Evolutionary conservation across 805 yeast species (phyloP).

Genomic region (Kluyveromyces aestuarii): DNA sequence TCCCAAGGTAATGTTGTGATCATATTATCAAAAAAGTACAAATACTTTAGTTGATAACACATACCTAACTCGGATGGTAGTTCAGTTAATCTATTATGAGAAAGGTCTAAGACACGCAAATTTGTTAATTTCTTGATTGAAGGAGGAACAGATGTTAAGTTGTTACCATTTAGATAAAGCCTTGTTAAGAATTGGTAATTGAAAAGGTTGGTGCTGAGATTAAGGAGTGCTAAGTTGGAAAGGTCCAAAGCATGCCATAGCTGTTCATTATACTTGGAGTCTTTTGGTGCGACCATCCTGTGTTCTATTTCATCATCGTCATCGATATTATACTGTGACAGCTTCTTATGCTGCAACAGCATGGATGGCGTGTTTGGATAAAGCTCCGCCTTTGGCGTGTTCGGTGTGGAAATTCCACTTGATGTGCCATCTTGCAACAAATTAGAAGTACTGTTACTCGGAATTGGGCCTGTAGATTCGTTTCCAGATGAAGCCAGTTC

Average conservation of each 20-base stretch:
- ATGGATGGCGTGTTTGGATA: slow-evolving; percentile 20
- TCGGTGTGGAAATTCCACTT: slow-evolving; percentile 26
- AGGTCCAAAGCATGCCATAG: slow-evolving; percentile 92
- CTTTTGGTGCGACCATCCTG: slow-evolving; percentile 14
- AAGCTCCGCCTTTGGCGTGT: slow-evolving; percentile 25
- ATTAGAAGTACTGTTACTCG: slow-evolving; percentile 3
- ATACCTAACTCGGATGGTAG: slow-evolving; percentile 84
- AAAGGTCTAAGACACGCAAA: slow-evolving; percentile 75
- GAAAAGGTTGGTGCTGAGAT: slow-evolving; percentile 65
- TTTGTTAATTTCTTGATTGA: slow-evolving; percentile 59
- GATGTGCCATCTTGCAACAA: slow-evolving; percentile 12
- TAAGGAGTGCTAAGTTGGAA: slow-evolving; percentile 76
- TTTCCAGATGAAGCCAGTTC: slow-evolving; percentile 15
- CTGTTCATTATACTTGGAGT: slow-evolving; percentile 46
- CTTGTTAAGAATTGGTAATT: slow-evolving; percentile 79
- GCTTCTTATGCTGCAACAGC: slow-evolving; percentile 32
- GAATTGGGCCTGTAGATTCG: background rate
- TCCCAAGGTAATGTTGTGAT: slow-evolving; percentile 68
- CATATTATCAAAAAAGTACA: slow-evolving; percentile 83
- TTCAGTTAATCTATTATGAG: slow-evolving; percentile 59
- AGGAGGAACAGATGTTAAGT: slow-evolving; percentile 57
- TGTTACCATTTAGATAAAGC: slow-evolving; percentile 80
- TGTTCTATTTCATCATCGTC: slow-evolving; percentile 47
- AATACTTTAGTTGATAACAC: slow-evolving; percentile 67
- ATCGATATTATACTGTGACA: slow-evolving; percentile 32